Evolutionary conservation across 164 flowering plant genomes (phyloP), one percentile per base, ranked within the genome.

Genomic region (Aristolochia californica): DNA sequence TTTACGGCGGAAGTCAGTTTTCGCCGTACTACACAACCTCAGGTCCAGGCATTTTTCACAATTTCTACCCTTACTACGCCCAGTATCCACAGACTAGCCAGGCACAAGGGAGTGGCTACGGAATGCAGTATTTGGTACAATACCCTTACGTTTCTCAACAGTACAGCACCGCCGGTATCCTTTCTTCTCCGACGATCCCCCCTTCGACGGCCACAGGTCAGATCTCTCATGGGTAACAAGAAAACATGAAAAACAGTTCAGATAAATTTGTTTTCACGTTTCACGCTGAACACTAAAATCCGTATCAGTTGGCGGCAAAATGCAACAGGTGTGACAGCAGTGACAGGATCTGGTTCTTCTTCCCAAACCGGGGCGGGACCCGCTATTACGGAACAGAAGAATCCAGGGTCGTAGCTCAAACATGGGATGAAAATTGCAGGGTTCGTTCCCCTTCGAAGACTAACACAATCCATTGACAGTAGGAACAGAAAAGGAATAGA

Each of bases 81-180:
- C 89, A 79, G 38, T 73, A 75, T 66, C 72, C 72, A 48, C 88
- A 78, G 57, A 74, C 61, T 57, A 74, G 70, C 66, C 83, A 80
- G 56, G 65, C 67, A 53, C 81, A 22, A 9, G 27, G 54, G 23
- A 50, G 62, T 38, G 78, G 80, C 25, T 72, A 53, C 66, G 81
- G 81, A 52, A 59, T 63, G 57, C 83, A 76, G 45, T 76, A 74
- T 63, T 83, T 77, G 75, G 51, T 73, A 24, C 89, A 76, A 49
- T 73, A 77, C 66, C 84, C 80, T 2, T 77, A 68, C 59, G 15
- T 75, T 66, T 73, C 80, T 27, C 84, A 78, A 59, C 80, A 69
- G 0, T 70, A 55, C 18, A 63, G 61, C 45, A 57, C 83, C 9
- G 15, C 70, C 0, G 83, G 79, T 45, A 70, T 83, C 52, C 70